phyloP scores from a whole-genome alignment of 129 eudicot genomes.

The Centaurea solstitialis region DNA sequence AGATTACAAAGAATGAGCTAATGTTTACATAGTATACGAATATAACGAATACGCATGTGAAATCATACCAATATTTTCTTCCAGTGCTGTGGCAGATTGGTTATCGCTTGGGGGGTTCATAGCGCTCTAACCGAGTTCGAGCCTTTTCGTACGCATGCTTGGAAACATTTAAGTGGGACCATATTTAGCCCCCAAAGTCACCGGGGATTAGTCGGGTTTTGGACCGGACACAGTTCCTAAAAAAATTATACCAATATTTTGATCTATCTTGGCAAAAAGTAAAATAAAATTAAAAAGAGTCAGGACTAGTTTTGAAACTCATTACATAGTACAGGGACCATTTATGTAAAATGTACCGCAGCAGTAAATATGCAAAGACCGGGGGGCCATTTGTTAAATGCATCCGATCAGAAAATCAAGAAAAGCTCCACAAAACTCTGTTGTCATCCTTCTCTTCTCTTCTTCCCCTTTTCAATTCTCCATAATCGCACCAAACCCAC shows the following conservation, averaged over 20 bases:
- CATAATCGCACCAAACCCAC: conserved; percentile 11
- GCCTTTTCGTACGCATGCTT: too few relatives aligned
- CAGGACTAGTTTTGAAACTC: background rate
- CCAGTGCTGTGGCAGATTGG: too few relatives aligned
- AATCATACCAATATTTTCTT: background rate
- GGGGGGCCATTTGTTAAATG: conserved; percentile 22
- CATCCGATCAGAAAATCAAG: conserved; percentile 35
- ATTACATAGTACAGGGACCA: conserved; percentile 19
- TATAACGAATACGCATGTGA: background rate
- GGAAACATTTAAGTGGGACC: too few relatives aligned
- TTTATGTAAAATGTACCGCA: conserved; percentile 11
- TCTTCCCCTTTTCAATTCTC: conserved; percentile 28
- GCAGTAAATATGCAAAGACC: conserved; percentile 20
- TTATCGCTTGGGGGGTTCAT: too few relatives aligned
- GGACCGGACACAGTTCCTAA: too few relatives aligned
- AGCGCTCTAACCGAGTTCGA: too few relatives aligned
- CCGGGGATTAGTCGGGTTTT: too few relatives aligned
- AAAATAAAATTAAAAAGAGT: background rate
- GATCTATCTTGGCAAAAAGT: background rate
- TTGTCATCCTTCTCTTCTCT: conserved; percentile 14
- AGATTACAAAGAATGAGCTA: too few relatives aligned
- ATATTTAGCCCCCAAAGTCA: too few relatives aligned
- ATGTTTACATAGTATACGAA: too few relatives aligned
- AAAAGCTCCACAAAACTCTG: background rate
- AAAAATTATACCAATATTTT: background rate